These are phyloP conservation scores for Schoenoplectus triqueter DNA, from an alignment of 202 grass and related monocot genomes.

Conservation along the genomic window DNA sequence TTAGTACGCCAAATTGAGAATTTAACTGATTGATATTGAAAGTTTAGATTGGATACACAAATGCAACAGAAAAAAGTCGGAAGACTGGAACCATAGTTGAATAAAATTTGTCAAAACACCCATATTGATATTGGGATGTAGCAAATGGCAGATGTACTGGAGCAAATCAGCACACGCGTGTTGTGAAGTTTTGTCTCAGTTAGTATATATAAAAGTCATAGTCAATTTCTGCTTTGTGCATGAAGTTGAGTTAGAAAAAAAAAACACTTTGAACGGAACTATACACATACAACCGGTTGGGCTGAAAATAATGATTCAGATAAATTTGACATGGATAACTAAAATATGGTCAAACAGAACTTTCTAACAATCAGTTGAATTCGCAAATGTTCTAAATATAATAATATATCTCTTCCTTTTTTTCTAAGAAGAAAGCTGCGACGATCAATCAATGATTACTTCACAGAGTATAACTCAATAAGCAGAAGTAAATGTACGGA, in stretches of 20 bases:
- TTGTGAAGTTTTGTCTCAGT: background rate
- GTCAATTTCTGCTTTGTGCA: background rate
- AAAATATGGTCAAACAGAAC: background rate
- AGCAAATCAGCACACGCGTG: background rate
- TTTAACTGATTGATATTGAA: background rate
- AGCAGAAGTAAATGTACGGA: too few species aligned
- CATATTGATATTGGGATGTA: background rate
- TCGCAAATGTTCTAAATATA: background rate
- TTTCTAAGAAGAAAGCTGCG: too few species aligned
- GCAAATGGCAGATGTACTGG: background rate
- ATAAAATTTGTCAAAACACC: background rate
- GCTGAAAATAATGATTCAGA: background rate
- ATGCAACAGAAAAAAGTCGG: background rate
- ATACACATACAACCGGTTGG: background rate
- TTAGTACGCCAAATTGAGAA: background rate
- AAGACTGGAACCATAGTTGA: background rate
- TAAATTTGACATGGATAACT: background rate
- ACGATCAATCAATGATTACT: too few species aligned
- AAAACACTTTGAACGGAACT: background rate
- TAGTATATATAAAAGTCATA: slow-evolving; percentile 16
- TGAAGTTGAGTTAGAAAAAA: background rate
- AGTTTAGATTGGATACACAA: background rate
- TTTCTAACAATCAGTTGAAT: background rate
- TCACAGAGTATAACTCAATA: too few species aligned
- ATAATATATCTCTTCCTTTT: too few species aligned